Percentiles rank a stretch among this genome's conserved stretches.
Conservation (phyloP, 1,284 basidiomycete genomes). For the Salmacisia buchloeana region DNA sequence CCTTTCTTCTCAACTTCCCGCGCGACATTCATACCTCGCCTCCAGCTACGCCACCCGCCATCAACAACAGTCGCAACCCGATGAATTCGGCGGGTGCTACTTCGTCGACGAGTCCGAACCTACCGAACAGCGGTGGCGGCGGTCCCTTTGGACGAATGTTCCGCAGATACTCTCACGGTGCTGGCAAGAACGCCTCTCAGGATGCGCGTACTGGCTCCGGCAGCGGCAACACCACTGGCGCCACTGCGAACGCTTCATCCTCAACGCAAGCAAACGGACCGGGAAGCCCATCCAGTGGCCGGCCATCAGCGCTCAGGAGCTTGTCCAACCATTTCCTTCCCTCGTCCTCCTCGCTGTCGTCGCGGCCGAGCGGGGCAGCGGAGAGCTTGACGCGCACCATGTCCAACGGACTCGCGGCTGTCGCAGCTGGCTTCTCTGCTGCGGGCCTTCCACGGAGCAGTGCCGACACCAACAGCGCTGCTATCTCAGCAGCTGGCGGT, state of each 20-base stretch:
- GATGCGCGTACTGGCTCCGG: constrained; percentile 17
- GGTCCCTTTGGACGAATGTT: constrained; percentile 37
- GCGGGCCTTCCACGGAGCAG: neutral
- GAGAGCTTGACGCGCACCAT: neutral
- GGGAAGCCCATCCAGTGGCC: constrained; percentile 11
- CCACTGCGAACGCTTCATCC: constrained; percentile 19
- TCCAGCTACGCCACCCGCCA: neutral
- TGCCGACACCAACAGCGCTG: neutral
- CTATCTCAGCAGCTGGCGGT: too few species aligned
- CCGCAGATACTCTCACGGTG: constrained; percentile 36
- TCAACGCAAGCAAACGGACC: constrained; percentile 15
- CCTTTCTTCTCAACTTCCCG: neutral
- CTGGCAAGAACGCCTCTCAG: constrained; percentile 15
- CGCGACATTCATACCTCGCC: neutral
- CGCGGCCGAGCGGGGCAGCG: neutral
- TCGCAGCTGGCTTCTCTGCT: neutral
- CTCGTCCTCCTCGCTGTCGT: neutral
- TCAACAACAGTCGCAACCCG: neutral
- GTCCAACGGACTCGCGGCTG: neutral
- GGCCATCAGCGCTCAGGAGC: neutral
- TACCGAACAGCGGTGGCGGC: constrained; percentile 14
- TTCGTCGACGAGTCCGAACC: neutral
- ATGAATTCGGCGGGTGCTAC: neutral
- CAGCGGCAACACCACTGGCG: constrained; percentile 14
- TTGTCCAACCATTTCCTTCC: constrained; percentile 8